Evolutionary conservation across 306 rosid genomes (phyloP).

Genomic region (Prunus campanulata): DNA sequence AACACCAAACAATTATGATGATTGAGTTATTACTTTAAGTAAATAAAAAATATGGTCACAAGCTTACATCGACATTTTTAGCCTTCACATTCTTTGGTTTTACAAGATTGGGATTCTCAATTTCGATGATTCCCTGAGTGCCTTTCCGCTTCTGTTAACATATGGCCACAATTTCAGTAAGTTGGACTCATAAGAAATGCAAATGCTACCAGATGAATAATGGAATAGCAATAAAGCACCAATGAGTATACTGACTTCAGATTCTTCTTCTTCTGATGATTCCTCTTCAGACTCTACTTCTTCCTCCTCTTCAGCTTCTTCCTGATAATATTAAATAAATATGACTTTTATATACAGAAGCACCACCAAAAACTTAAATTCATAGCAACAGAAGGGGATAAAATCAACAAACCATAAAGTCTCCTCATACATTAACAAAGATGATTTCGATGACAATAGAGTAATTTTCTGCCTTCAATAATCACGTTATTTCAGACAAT

Average conservation of each 20-base stretch:
- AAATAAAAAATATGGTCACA: background rate
- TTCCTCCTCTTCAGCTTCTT: conserved; percentile 53
- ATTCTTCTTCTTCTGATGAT: conserved; percentile 45
- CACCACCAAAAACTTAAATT: background rate
- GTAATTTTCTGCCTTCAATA: background rate
- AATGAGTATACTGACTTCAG: conserved; percentile 27
- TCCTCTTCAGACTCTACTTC: conserved; percentile 50
- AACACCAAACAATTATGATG: background rate
- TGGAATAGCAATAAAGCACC: background rate
- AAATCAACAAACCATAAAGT: background rate
- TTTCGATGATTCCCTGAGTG: conserved; percentile 79
- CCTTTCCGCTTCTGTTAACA: conserved; percentile 76
- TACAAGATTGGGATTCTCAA: conserved; percentile 90
- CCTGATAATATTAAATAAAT: conserved; percentile 39
- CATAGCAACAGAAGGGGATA: background rate
- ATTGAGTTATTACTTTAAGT: background rate
- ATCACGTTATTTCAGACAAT: background rate
- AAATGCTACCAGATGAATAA: conserved; percentile 3
- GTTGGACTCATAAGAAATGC: conserved; percentile 8
- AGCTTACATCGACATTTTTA: conserved; percentile 75
- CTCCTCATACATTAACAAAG: background rate
- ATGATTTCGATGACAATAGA: background rate
- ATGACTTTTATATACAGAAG: background rate
- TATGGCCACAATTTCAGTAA: conserved; percentile 11
- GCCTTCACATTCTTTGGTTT: conserved; percentile 79